Conservation (phyloP, 345 rosid species). For the Conringia planisiliqua region DNA sequence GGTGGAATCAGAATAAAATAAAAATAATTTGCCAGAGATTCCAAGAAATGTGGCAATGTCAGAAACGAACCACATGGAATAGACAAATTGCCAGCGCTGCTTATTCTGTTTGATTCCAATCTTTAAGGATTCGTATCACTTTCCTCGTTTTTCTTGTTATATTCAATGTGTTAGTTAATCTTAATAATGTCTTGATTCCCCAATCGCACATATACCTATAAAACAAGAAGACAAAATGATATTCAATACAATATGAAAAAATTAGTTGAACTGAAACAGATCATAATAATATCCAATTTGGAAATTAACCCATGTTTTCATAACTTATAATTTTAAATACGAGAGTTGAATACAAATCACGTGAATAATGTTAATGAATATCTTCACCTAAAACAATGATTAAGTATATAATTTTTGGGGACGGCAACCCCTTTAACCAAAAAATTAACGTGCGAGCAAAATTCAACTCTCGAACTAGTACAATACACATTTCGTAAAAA, state of each 20-base stretch:
- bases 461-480: background rate
- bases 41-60: background rate
- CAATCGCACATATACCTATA: background rate
- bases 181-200: background rate
- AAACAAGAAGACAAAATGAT: background rate
- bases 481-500: background rate
- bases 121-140: slow-evolving; percentile 5
- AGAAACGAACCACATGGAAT: slow-evolving; percentile 5
- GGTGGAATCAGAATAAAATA: background rate
- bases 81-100: slow-evolving; percentile 1
- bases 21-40: background rate
- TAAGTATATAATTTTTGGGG: background rate
- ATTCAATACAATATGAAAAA: background rate
- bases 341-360: background rate
- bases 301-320: background rate
- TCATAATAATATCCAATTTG: background rate
- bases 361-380: background rate
- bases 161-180: background rate
- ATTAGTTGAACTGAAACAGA: background rate
- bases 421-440: background rate
- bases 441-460: background rate
- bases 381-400: background rate
- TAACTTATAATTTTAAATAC: background rate
- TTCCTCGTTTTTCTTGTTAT: background rate
- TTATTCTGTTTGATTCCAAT: slow-evolving; percentile 1